Conservation (phyloP, 331 rosid species). For the Rosa hybrid region DNA sequence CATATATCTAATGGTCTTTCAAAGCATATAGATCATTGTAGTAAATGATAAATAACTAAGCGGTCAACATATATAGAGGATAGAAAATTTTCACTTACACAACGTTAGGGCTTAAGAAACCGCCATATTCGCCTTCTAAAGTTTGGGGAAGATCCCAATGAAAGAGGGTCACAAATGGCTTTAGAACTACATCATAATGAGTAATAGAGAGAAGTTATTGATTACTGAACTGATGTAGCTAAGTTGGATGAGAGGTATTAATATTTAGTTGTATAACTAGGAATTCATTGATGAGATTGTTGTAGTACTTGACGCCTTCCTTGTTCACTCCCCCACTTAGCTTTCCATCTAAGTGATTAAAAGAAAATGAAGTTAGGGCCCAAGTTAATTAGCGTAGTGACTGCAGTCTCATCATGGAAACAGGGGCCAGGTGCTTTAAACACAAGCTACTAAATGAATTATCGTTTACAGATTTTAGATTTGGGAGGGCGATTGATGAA, state of each 20-base stretch:
- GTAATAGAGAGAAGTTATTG: background rate
- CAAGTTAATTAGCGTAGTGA: background rate
- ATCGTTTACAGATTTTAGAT: background rate
- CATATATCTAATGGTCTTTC: background rate
- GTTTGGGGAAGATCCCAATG: constrained; percentile 85
- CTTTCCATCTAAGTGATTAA: constrained; percentile 49
- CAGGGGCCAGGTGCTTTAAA: background rate
- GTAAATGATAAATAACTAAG: background rate
- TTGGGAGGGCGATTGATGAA: too few species aligned
- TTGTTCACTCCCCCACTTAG: constrained; percentile 38
- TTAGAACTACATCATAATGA: constrained; percentile 35
- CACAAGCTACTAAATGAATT: background rate
- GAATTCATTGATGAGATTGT: constrained; percentile 44
- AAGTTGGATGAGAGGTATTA: background rate
- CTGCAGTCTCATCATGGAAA: background rate
- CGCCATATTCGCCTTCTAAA: constrained; percentile 58
- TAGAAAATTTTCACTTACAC: constrained; percentile 20
- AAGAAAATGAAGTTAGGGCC: background rate
- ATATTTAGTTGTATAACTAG: constrained; percentile 15
- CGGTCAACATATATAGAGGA: background rate
- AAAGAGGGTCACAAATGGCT: constrained; percentile 59
- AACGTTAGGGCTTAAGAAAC: constrained; percentile 52
- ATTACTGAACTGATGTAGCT: background rate
- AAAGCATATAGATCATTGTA: background rate
- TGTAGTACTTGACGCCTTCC: constrained; percentile 39